Evolutionary conservation across 805 yeast species (phyloP), one percentile per base, ranked within the genome.

Genomic region (Teunomyces lycoperdinae): DNA sequence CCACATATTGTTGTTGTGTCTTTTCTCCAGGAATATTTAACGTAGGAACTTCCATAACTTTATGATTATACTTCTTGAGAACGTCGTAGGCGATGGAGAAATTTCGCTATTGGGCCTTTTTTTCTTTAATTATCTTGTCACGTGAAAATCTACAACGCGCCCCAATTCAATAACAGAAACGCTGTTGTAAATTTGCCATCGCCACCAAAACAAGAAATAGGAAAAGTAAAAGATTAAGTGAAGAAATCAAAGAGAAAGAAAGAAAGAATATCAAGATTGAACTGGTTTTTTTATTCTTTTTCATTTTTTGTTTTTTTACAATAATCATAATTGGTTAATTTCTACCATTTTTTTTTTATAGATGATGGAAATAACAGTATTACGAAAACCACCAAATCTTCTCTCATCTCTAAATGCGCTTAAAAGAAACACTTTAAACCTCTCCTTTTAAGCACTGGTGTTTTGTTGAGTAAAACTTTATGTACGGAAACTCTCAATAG

Each of bases 11-110:
- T 41, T 51, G 60, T 27, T 55, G 55, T 36, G 55, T 55, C 34
- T 48, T 60, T 43, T 78, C 83, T 3, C 84, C 85, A 3, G 84
- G 84, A 36, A 79, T 74, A 27, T 81, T 76, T 45, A 81, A 72
- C 14, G 79, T 68, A 28, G 86, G 86, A 14, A 78, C 76, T 48
- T 78, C 79, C 63, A 81, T 77, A 10, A 35, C 67, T 64, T 54
- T 65, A 66, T 53, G 49, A 3, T 62, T 60, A 20, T 20, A 2
- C 62, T 30, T 29, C 13, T 40, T 11, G 10, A 8, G 20, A 27
- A 30, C 16, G 11, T 8, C 5, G 29, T 16, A 17, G 28, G 46
- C 36, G 43, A 13, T 33, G 41, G 30, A 45, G 42, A 43, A 29
- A 13, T 32, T 30, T 16, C 29, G 32, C 13, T 10, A 14, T 6